phyloP scores from a whole-genome alignment of 2,329 filamentous ascomycete genomes.

The Teratosphaeria destructans region DNA sequence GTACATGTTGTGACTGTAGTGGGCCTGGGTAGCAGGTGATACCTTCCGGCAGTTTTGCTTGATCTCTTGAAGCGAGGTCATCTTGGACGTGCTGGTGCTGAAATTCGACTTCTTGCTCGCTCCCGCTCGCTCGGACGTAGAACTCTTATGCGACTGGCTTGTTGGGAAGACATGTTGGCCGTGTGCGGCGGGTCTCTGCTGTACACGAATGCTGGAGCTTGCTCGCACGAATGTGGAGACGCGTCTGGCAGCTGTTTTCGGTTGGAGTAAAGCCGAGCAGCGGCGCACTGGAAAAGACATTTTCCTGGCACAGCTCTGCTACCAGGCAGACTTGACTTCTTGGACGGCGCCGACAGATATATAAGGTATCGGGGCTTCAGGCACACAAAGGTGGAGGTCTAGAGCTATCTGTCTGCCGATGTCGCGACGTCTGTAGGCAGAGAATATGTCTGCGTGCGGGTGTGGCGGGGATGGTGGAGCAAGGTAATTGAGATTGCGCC shows the following conservation, averaged over 20 bases:
- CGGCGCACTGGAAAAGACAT: neutral
- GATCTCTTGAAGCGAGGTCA: constrained; percentile 21
- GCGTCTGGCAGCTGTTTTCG: neutral
- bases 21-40: constrained; percentile 2
- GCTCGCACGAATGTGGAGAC: neutral
- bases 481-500: neutral
- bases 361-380: neutral
- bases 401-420: neutral
- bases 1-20: neutral
- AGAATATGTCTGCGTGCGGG: neutral
- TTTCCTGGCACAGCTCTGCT: neutral
- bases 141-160: neutral
- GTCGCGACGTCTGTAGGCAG: neutral
- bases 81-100: constrained; percentile 5
- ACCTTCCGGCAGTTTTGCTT: constrained; percentile 40
- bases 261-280: neutral
- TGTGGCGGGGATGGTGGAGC: neutral
- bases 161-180: neutral
- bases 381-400: neutral
- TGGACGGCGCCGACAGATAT: neutral
- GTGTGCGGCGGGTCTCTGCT: neutral
- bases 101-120: neutral
- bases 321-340: neutral
- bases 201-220: neutral
- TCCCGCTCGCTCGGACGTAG: neutral